Evolutionary conservation across 2,329 filamentous ascomycete genomes (phyloP), one percentile per base, ranked within the genome.

Genomic region (Trichophyton equinum): DNA sequence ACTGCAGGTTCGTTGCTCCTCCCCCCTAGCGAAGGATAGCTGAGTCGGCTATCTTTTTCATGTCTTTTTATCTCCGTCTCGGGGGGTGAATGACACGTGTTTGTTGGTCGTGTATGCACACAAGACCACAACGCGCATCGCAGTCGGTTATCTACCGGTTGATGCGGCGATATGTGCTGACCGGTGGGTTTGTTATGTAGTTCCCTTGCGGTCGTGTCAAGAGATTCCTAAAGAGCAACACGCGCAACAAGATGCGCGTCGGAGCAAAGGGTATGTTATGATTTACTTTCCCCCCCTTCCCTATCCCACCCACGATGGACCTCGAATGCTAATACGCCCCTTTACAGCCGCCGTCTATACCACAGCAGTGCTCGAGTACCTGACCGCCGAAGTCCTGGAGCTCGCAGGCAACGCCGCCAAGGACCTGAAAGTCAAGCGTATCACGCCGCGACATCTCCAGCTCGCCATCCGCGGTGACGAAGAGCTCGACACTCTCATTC

Each of bases 201-300:
- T 99, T 99, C 76, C 94, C 94, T 64, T 99, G 94, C 76, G 94
- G 94, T 79, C 94, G 94, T 87, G 94, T 99, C 78, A 99, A 99
- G 88, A 91, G 94, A 80, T 97, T 97, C 81, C 82, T 99, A 74
- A 96, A 97, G 85, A 91, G 90, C 77, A 96, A 96, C 80, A 97
- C 94, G 57, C 94, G 97, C 75, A 95, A 96, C 80, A 97, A 97
- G 82, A 97, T 96, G 89, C 92, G 94, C 78, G 95, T 99, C 68
- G 94, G 94, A 70, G 94, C 92, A 72, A 97, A 97, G 82, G 78
- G 78, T 81, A 74, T 58, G 70, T 57, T 36, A 46, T 18, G 5
- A 30, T 30, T 30, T 30, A 0, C 6, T 30, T 44, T 27, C n/a
- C 30, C 13, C 57, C 59, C 57, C 40, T 36, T 18, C 51, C 33